A percentile compares a stretch with the other conserved stretches of the same genome.
These are phyloP conservation scores for Nicotiana undulata DNA, from an alignment of 257 asterid genomes.

Conservation along the genomic window DNA sequence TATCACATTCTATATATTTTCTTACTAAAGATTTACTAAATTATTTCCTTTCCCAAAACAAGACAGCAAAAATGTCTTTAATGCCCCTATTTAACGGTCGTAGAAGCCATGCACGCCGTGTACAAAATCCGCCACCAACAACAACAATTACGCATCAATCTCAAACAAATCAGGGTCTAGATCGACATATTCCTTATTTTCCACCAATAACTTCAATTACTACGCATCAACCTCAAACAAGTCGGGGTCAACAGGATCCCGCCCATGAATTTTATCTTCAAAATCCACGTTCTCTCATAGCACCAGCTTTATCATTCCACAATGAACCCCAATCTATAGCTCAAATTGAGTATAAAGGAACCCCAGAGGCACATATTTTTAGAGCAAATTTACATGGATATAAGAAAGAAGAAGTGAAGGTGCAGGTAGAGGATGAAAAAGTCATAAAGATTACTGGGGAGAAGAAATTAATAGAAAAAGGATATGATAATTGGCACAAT, in stretches of 20 bases:
- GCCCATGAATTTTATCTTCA: neutral
- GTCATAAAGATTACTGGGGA: neutral
- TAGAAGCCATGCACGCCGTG: conserved; percentile 1
- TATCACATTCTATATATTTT: neutral
- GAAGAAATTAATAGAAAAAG: neutral
- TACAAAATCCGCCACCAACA: neutral
- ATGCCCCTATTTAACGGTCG: conserved; percentile 10
- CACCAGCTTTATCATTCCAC: neutral
- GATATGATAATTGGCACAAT: neutral
- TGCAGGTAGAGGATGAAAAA: neutral
- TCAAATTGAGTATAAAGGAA: conserved; percentile 15
- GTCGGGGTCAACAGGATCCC: neutral
- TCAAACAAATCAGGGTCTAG: neutral
- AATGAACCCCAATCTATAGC: neutral
- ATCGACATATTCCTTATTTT: neutral
- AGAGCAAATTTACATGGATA: neutral
- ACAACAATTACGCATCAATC: neutral
- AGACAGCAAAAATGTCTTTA: conserved; percentile 14
- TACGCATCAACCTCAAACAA: neutral
- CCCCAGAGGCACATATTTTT: neutral
- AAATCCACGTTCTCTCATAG: neutral
- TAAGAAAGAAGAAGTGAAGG: conserved; percentile 4
- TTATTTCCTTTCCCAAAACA: neutral
- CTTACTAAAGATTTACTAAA: neutral
- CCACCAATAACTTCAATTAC: neutral